Conservation (phyloP, 257 asterid species). For the Nicotiana tomentosiformis region DNA sequence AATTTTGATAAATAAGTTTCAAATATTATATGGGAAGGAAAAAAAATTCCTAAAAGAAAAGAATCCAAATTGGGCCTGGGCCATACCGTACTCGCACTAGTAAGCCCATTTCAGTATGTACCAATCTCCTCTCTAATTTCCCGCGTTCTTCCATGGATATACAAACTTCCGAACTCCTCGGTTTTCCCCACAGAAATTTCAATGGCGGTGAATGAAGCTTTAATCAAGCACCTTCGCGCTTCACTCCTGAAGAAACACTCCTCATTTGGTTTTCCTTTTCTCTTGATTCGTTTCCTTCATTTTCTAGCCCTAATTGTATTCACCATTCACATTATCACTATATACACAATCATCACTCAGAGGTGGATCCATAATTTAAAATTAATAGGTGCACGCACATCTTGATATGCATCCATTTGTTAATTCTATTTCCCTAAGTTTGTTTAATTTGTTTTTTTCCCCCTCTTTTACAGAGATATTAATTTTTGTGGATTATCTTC, state of each 20-base stretch:
- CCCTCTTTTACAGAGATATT: too few species aligned
- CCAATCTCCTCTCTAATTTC: conserved; percentile 1
- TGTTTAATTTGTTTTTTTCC: neutral
- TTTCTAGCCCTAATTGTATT: neutral
- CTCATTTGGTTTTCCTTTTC: neutral
- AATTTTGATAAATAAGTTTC: too few species aligned
- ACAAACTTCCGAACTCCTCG: conserved; percentile 20
- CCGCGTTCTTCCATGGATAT: conserved; percentile 9
- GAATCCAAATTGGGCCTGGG: neutral
- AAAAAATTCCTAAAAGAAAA: neutral
- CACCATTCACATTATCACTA: neutral
- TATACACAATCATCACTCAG: neutral
- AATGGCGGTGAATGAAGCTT: conserved; percentile 30
- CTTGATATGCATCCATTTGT: neutral
- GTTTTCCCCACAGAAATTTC: conserved; percentile 30
- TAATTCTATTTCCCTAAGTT: too few species aligned
- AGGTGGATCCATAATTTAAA: neutral
- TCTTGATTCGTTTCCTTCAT: neutral
- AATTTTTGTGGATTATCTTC: neutral
- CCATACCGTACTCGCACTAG: neutral
- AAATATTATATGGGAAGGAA: too few species aligned
- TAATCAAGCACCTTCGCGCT: neutral
- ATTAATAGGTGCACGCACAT: neutral
- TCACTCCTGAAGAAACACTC: neutral
- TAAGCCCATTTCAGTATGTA: neutral